Conservation (phyloP, 192 early-diverging fungal species). For the Coemansia sp. region DNA sequence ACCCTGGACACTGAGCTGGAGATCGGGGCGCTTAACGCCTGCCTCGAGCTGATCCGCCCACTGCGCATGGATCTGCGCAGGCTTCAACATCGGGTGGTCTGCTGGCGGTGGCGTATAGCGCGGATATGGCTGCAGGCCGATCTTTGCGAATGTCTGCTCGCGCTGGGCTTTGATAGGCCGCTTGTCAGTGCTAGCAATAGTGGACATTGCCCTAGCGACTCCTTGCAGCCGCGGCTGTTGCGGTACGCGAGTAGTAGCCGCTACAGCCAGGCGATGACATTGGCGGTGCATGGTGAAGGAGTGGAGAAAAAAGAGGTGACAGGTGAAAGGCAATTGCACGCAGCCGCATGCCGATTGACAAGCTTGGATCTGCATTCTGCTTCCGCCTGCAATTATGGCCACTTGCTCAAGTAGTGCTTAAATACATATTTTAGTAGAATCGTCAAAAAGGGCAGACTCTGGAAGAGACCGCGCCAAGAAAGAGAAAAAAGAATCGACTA, state of each 20-base stretch:
- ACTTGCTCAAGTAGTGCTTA: not conserved
- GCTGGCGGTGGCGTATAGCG: slow-evolving; percentile 23
- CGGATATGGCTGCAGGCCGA: slow-evolving; percentile 40
- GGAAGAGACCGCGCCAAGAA: not conserved
- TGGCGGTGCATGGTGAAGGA: not conserved
- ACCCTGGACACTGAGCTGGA: slow-evolving; percentile 52
- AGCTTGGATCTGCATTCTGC: not conserved
- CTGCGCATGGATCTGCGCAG: slow-evolving; percentile 15
- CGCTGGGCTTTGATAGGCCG: slow-evolving; percentile 26
- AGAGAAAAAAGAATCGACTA: not conserved
- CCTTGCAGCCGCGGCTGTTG: not conserved
- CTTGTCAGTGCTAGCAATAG: slow-evolving; percentile 4
- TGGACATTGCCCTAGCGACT: not conserved
- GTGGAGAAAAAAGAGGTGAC: not conserved
- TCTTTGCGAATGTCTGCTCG: slow-evolving; percentile 12
- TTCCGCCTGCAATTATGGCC: not conserved
- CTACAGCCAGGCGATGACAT: not conserved
- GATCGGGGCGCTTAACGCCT: slow-evolving; percentile 35
- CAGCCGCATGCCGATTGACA: not conserved
- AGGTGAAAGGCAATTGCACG: not conserved
- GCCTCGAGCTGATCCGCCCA: slow-evolving; percentile 22
- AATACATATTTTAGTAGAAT: not conserved
- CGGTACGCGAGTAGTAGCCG: slow-evolving; percentile 1
- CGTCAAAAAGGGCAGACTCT: not conserved
- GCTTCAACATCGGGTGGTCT: slow-evolving; percentile 20